These are phyloP conservation scores for Tubosaeta sp. DNA, from an alignment of 768 basidiomycete genomes.

Conservation along the genomic window DNA sequence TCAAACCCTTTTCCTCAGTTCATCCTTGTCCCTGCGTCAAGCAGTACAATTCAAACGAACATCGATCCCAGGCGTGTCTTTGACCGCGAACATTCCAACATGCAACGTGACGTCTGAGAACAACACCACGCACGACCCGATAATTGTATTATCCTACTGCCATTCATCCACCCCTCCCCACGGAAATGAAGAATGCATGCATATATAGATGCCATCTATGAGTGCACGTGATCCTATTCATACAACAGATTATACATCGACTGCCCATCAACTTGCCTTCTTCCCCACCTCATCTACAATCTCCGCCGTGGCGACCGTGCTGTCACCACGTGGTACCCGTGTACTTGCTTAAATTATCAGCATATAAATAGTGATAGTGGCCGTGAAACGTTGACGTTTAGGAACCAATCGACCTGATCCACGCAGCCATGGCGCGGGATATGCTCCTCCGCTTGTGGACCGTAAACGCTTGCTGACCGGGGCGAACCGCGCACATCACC, in stretches of 20 bases:
- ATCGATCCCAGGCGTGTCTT: too few relatives aligned
- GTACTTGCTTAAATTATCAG: background rate
- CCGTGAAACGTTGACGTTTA: background rate
- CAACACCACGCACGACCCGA: too few relatives aligned
- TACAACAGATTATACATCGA: background rate
- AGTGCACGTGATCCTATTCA: background rate
- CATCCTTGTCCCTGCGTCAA: too few relatives aligned
- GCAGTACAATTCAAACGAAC: too few relatives aligned
- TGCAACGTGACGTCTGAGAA: too few relatives aligned
- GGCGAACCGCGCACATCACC: slow-evolving; percentile 17
- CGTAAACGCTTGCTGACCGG: slow-evolving; percentile 32
- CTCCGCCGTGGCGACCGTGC: background rate
- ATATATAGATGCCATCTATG: background rate
- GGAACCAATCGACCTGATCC: slow-evolving; percentile 18
- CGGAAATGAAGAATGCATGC: too few relatives aligned
- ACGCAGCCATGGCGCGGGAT: slow-evolving; percentile 15
- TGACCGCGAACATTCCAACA: too few relatives aligned
- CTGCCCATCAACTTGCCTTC: background rate
- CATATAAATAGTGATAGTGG: background rate
- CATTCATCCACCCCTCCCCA: background rate
- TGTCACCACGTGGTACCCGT: background rate
- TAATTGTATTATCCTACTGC: too few relatives aligned
- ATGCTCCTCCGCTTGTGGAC: slow-evolving; percentile 16
- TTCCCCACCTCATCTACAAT: background rate
- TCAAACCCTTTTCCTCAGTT: too few relatives aligned